Percentiles rank a stretch among this genome's conserved stretches.
Conservation (phyloP, 768 basidiomycete genomes). For the Lentinula sp. region DNA sequence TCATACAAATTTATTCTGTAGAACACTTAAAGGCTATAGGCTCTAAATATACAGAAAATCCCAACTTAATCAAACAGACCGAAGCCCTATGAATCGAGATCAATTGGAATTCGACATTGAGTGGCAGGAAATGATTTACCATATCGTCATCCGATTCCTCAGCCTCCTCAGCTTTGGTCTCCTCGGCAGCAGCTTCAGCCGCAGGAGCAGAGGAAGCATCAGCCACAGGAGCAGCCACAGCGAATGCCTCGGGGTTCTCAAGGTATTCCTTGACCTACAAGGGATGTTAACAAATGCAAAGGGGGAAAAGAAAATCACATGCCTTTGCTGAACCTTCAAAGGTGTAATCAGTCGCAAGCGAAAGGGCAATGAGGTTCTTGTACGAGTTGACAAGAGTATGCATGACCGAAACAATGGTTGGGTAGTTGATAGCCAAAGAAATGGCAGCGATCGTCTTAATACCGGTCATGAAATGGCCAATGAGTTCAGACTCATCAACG, state of each 20-base stretch:
- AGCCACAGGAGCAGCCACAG: slow-evolving; percentile 65
- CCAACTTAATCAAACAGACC: slow-evolving; percentile 78
- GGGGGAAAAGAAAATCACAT: slow-evolving; percentile 17
- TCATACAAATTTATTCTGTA: too few species aligned
- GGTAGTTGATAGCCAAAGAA: slow-evolving; percentile 94
- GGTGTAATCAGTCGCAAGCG: slow-evolving; percentile 87
- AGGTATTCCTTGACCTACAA: slow-evolving; percentile 89
- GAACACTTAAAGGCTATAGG: background rate
- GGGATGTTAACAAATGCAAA: slow-evolving; percentile 13
- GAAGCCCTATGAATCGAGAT: slow-evolving; percentile 59
- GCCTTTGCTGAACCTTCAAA: slow-evolving; percentile 95
- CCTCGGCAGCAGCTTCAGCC: slow-evolving; percentile 51
- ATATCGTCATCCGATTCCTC: slow-evolving; percentile 87
- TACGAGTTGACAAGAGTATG: slow-evolving; percentile 98
- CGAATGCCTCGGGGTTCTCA: slow-evolving; percentile 98
- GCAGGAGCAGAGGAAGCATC: slow-evolving; percentile 48
- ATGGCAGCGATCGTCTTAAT: slow-evolving; percentile 95
- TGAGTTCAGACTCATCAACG: slow-evolving; percentile 84
- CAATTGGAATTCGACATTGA: background rate
- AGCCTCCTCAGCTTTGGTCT: slow-evolving; percentile 79
- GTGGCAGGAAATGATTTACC: slow-evolving; percentile 38
- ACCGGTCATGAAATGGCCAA: slow-evolving; percentile 88
- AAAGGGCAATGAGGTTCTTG: slow-evolving; percentile 94
- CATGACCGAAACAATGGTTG: slow-evolving; percentile 87
- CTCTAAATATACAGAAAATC: slow-evolving; percentile 6